phyloP scores from a whole-genome alignment of 495 filamentous ascomycete species.

The Melanomma pulvis-pyrius region DNA sequence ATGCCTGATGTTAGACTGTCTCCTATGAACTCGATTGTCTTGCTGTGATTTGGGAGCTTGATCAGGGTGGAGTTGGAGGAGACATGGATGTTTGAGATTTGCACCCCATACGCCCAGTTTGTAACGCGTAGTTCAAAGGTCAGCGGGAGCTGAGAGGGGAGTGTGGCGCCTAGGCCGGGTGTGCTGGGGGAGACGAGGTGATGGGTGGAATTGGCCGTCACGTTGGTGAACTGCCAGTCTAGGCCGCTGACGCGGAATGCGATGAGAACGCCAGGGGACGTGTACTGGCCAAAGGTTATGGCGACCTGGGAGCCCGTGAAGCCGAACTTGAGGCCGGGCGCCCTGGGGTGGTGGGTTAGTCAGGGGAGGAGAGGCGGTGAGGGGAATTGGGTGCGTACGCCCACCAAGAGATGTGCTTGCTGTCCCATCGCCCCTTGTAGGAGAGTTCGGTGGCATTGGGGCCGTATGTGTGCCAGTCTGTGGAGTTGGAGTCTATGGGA shows the following conservation, averaged over 20 bases:
- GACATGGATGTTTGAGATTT: slow-evolving; percentile 61
- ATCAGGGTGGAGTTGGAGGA: slow-evolving; percentile 52
- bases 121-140: slow-evolving; percentile 62
- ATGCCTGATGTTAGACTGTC: slow-evolving; percentile 62
- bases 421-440: slow-evolving; percentile 73
- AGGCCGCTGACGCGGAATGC: slow-evolving; percentile 65
- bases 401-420: slow-evolving; percentile 67
- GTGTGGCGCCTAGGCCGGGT: slow-evolving; percentile 45
- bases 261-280: slow-evolving; percentile 58
- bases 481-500: slow-evolving; percentile 23
- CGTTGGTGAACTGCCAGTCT: slow-evolving; percentile 69
- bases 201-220: slow-evolving; percentile 63
- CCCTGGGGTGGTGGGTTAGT: slow-evolving; percentile 43
- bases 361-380: neutral
- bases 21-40: slow-evolving; percentile 68
- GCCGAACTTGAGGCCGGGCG: slow-evolving; percentile 64
- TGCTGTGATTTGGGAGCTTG: slow-evolving; percentile 54
- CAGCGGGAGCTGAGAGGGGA: slow-evolving; percentile 45
- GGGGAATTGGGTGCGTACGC: slow-evolving; percentile 36
- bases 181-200: slow-evolving; percentile 57
- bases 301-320: slow-evolving; percentile 67
- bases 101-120: slow-evolving; percentile 69
- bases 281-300: slow-evolving; percentile 63
- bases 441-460: slow-evolving; percentile 63
- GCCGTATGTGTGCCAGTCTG: slow-evolving; percentile 54